Conservation (phyloP, 2,329 filamentous ascomycete species). For the Cordyceps fumosorosea region DNA sequence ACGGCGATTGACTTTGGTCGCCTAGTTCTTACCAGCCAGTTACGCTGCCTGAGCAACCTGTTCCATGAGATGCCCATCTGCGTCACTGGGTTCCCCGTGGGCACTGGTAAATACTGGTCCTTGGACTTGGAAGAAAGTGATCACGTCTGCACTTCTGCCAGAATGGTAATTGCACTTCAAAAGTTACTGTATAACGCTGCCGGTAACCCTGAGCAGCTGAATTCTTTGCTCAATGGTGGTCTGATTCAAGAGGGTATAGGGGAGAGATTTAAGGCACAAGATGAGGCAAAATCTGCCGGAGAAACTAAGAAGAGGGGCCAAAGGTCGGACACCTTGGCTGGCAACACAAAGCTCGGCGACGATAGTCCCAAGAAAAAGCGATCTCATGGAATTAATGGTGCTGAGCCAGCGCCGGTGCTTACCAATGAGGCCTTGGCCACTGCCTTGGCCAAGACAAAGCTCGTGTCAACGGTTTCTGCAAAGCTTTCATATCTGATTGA, state of each 20-base stretch:
- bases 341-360: constrained; percentile 38
- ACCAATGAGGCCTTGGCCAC: constrained; percentile 25
- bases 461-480: constrained; percentile 76
- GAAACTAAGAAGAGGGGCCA: constrained; percentile 14
- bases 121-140: constrained; percentile 49
- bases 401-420: constrained; percentile 18
- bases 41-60: constrained; percentile 60
- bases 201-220: constrained; percentile 36
- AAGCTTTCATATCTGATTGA: constrained; percentile 85
- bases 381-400: constrained; percentile 22
- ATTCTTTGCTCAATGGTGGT: constrained; percentile 41
- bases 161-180: constrained; percentile 46
- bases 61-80: constrained; percentile 75
- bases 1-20: constrained; percentile 62
- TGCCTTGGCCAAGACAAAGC: constrained; percentile 50
- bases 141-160: constrained; percentile 40
- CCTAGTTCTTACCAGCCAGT: constrained; percentile 48
- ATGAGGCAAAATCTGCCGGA: constrained; percentile 12
- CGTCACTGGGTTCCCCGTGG: constrained; percentile 58
- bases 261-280: constrained; percentile 29
- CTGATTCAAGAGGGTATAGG: constrained; percentile 33
- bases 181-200: constrained; percentile 42
- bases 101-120: constrained; percentile 59
- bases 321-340: constrained; percentile 27
- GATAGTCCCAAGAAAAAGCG: constrained; percentile 29